Evolutionary conservation across 2,329 filamentous ascomycete genomes (phyloP), one percentile per base, ranked within the genome.

Genomic region (Arthroderma uncinatum): DNA sequence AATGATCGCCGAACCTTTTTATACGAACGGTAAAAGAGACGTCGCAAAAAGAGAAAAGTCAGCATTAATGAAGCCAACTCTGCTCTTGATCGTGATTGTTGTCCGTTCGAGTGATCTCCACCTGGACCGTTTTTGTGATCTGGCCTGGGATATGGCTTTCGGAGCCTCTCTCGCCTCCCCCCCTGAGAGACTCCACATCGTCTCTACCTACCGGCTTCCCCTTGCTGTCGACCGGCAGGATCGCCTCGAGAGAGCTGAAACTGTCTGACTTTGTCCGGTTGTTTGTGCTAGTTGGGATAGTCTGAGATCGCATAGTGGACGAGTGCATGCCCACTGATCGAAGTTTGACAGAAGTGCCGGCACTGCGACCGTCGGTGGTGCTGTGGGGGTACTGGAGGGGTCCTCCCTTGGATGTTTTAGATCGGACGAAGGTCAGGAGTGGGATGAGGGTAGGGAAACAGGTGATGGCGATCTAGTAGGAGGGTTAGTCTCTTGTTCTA

Each of bases 371-470:
- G 12, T 48, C 44, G n/a, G 16, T 28, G 28, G 33, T 40, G 25
- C 37, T 55, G 12, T 37, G 4, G 2, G 53, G 36, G 25, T 55
- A 55, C 36, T 39, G 30, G 33, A 21, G 16, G 8, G 34, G 34
- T 2, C 34, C 37, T 16, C 53, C n/a, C 36, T 30, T 28, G 53
- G 34, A 30, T 19, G 34, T 30, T 30, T 23, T 28, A 14, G n/a
- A 16, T 19, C 25, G 34, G 2, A 55, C 9, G n/a, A 55, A 42
- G 25, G 53, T 30, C 2, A 55, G 21, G 21, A 55, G 37, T 2
- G 53, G 53, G 10, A 55, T 55, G n/a, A 55, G 53, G 19, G 37
- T 42, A n/a, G 53, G 53, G 10, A 55, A n/a, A 21, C 53, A 55
- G 10, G 53, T 55, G n/a, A 55, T 40, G n/a, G 53, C 30, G 3